These are phyloP conservation scores for Xylariaceae sp. DNA, from an alignment of 2,329 filamentous ascomycete genomes.

Conservation along the genomic window DNA sequence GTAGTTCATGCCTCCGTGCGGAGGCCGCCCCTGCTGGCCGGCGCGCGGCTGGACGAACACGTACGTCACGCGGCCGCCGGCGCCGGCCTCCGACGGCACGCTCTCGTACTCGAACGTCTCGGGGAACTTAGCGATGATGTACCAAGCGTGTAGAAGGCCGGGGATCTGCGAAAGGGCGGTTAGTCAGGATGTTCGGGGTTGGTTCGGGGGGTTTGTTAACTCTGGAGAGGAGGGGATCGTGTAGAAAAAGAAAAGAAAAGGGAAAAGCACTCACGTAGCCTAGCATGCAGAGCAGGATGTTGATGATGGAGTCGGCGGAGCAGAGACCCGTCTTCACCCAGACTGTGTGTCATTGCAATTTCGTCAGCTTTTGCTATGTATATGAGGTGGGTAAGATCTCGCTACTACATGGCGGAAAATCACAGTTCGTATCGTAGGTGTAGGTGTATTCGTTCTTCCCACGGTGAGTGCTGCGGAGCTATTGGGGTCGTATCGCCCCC, in stretches of 20 bases:
- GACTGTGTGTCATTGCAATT: slow-evolving; percentile 55
- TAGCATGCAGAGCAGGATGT: slow-evolving; percentile 83
- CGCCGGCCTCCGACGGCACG: slow-evolving; percentile 59
- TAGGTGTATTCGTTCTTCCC: too few species aligned
- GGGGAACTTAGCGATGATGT: slow-evolving; percentile 91
- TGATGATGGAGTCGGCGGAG: slow-evolving; percentile 89
- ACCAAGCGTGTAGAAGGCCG: slow-evolving; percentile 93
- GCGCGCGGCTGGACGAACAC: slow-evolving; percentile 65
- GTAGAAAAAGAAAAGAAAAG: not conserved
- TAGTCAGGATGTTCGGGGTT: too few species aligned
- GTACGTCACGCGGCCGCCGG: slow-evolving; percentile 67
- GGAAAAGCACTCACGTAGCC: slow-evolving; percentile 58
- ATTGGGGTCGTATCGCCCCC: too few species aligned
- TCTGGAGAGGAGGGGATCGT: slow-evolving; percentile 34
- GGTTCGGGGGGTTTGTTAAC: too few species aligned
- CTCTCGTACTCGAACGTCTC: slow-evolving; percentile 75
- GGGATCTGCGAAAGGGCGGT: slow-evolving; percentile 72
- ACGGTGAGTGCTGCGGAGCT: not conserved
- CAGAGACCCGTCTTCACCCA: slow-evolving; percentile 97
- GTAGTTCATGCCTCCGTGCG: slow-evolving; percentile 48
- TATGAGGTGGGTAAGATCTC: too few species aligned
- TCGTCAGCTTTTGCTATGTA: slow-evolving; percentile 42
- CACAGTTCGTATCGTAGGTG: not conserved
- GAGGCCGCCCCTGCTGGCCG: slow-evolving; percentile 27
- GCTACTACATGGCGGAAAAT: too few species aligned